Percentiles rank a stretch among this genome's conserved stretches.
Conservation (phyloP, 1,284 basidiomycete genomes). For the Malassezia vespertilionis region DNA sequence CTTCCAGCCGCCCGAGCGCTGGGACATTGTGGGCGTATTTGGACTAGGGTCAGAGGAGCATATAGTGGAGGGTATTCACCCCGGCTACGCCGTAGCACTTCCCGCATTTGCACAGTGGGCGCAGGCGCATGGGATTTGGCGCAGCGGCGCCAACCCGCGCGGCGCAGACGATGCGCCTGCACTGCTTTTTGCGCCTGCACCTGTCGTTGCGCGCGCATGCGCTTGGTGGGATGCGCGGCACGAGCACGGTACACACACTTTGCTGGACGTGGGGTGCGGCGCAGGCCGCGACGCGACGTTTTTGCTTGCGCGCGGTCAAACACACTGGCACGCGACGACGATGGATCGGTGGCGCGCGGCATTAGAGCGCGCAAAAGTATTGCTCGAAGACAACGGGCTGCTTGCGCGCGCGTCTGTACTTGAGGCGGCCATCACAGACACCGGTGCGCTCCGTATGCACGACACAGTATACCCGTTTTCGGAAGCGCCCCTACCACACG, state of each 20-base stretch:
- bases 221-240: neutral
- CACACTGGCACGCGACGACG: slow-evolving; percentile 6
- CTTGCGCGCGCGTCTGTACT: neutral
- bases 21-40: slow-evolving; percentile 6
- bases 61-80: neutral
- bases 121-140: neutral
- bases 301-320: neutral
- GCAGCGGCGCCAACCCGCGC: neutral
- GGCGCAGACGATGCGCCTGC: neutral
- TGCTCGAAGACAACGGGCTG: slow-evolving; percentile 1
- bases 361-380: slow-evolving; percentile 6
- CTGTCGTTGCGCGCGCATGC: slow-evolving; percentile 6
- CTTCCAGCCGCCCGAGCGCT: slow-evolving; percentile 14
- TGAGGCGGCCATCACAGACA: slow-evolving; percentile 4
- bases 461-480: neutral
- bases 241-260: neutral
- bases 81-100: neutral
- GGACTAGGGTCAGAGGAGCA: neutral
- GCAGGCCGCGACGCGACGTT: slow-evolving; percentile 16
- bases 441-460: neutral
- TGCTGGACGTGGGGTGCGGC: slow-evolving; percentile 16
- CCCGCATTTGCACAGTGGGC: neutral
- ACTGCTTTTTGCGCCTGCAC: slow-evolving; percentile 10
- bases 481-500: neutral
- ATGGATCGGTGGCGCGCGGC: slow-evolving; percentile 16